Evolutionary conservation across 2,329 filamentous ascomycete species (phyloP), one percentile per base, ranked within the genome.

Genomic region (Xylariaceae sp.): DNA sequence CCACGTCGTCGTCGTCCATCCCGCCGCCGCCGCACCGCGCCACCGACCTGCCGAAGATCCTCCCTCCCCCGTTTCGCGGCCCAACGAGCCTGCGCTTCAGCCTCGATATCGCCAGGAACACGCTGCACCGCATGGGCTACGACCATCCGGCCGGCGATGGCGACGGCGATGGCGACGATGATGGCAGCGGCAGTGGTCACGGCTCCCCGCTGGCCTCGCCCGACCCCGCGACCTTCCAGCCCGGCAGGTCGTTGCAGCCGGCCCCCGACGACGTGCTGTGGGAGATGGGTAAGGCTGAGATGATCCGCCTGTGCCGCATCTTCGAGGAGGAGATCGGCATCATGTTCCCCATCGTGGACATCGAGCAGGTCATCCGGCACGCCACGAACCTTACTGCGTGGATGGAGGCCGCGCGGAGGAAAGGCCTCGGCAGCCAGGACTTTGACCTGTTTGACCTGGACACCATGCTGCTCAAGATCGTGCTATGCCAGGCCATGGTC

Each of bases 311-410:
- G 11, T 86, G 85, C 44, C 70, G 75, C 11, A 66, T 93, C 0
- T 90, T 92, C 52, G 84, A 94, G 45, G 88, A 95, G 49, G 89
- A 95, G 55, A 80, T 93, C 49, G 86, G 86, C 27, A 75, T 90
- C 49, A 93, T 94, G 86, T 94, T 94, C 55, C 90, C 90, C 0
- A 75, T 94, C 4, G 58, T 94, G 29, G 75, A 85, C 45, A 82
- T 94, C 22, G 75, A 83, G 26, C 70, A 70, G 26, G 65, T 93
- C 24, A 77, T 84, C 23, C 65, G 67, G 5, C 83, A 94, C 54
- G 79, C 80, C 5, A 78, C 74, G 41, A 69, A 71, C 38, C 63
- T 94, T 1, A 80, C 80, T 36, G 68, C 74, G 0, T 92, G 85
- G 55, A 77, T 92, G 52, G 83, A 88, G 45, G 53, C 61, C 0